Percentiles rank a stretch among this genome's conserved stretches.
Evolutionary conservation across 2,329 filamentous ascomycete genomes (phyloP).

Genomic region (Fusarium sp.): DNA sequence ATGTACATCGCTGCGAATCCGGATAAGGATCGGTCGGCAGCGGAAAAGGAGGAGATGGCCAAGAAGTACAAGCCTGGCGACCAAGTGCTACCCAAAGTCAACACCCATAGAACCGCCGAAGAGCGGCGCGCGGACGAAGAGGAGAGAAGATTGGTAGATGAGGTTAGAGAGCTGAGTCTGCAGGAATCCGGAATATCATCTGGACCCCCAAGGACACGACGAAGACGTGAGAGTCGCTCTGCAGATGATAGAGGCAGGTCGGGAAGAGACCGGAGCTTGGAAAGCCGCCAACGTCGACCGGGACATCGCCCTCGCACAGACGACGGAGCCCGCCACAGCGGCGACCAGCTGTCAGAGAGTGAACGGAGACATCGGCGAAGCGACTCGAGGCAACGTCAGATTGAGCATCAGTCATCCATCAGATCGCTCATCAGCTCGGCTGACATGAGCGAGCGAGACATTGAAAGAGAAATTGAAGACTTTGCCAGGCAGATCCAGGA

Average conservation of each 20-base stretch:
- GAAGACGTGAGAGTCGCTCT: constrained; percentile 49
- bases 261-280: constrained; percentile 45
- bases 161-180: constrained; percentile 77
- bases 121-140: constrained; percentile 67
- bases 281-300: constrained; percentile 45
- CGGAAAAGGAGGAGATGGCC: constrained; percentile 79
- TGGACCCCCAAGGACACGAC: constrained; percentile 43
- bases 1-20: constrained; percentile 86
- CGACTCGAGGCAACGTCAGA: constrained; percentile 62
- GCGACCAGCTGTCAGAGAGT: constrained; percentile 51
- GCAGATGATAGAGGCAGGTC: constrained; percentile 45
- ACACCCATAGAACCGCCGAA: constrained; percentile 58
- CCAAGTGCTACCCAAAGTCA: constrained; percentile 73
- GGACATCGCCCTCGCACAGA: constrained; percentile 40
- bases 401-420: constrained; percentile 90
- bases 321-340: constrained; percentile 40
- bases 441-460: constrained; percentile 76
- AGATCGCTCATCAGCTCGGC: constrained; percentile 83
- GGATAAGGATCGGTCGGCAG: constrained; percentile 69
- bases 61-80: constrained; percentile 83
- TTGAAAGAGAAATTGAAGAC: constrained; percentile 88
- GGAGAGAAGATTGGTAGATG: constrained; percentile 73
- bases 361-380: constrained; percentile 51
- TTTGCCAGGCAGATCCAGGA: constrained; percentile 89
- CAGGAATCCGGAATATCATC: constrained; percentile 66